A percentile compares a stretch with the other conserved stretches of the same genome.
These are phyloP conservation scores for Cryphonectria japonica DNA, from an alignment of 2,329 filamentous ascomycete species.

Conservation along the genomic window DNA sequence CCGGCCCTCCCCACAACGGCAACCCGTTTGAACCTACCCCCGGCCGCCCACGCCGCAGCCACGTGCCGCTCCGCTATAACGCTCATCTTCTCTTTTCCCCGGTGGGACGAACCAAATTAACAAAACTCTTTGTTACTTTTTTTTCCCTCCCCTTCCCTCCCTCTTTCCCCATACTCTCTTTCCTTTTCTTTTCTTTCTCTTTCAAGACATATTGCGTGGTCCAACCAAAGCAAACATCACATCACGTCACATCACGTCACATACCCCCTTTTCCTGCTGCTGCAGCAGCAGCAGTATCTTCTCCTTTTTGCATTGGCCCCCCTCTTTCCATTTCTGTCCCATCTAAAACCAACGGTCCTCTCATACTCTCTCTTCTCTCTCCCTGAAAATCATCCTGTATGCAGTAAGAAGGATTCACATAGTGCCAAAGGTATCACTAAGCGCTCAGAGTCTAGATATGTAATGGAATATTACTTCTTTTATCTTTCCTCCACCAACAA, in stretches of 20 bases:
- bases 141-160: neutral
- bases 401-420: too few species aligned
- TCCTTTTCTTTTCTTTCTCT: neutral
- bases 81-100: neutral
- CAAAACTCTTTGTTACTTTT: neutral
- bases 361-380: too few species aligned
- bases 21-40: neutral
- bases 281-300: neutral
- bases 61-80: conserved; percentile 1
- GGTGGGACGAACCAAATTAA: neutral
- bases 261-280: neutral
- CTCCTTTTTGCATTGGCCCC: neutral
- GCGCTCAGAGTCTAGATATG: too few species aligned
- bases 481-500: neutral
- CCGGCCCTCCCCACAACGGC: neutral
- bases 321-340: neutral
- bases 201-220: neutral
- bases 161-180: too few species aligned
- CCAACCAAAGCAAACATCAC: neutral
- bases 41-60: neutral
- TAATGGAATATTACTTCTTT: too few species aligned
- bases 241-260: neutral
- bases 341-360: neutral
- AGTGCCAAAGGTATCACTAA: too few species aligned
- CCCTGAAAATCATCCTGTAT: too few species aligned